Conservation (phyloP, 2,329 filamentous ascomycete species). For the Trichoderma guizhouense region DNA sequence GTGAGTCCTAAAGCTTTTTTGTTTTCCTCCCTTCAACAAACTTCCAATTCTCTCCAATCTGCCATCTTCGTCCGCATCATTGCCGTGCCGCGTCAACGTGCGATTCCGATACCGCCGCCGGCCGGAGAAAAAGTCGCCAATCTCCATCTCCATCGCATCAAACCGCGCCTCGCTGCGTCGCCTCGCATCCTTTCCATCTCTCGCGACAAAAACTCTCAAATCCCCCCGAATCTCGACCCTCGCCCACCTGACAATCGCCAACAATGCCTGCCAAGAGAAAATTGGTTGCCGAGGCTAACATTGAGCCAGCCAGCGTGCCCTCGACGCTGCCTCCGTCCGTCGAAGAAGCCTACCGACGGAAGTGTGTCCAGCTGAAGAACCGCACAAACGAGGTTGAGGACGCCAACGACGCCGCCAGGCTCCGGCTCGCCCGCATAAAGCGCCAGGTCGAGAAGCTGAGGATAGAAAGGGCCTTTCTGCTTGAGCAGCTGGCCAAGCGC, state of each 20-base stretch:
- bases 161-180: conserved; percentile 3
- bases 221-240: background rate
- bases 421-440: conserved; percentile 75
- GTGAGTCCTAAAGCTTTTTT: conserved; percentile 24
- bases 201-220: background rate
- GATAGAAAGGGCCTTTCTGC: conserved; percentile 73
- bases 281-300: conserved; percentile 35
- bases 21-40: conserved; percentile 9
- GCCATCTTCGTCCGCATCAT: background rate
- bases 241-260: background rate
- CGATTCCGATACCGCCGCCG: background rate
- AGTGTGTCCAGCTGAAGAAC: conserved; percentile 92
- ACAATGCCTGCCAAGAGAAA: conserved; percentile 38
- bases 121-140: background rate
- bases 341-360: conserved; percentile 91
- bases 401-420: conserved; percentile 78
- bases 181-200: background rate
- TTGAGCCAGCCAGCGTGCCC: conserved; percentile 46
- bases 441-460: conserved; percentile 89
- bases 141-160: background rate
- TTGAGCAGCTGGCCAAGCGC: conserved; percentile 69
- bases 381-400: conserved; percentile 89
- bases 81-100: background rate
- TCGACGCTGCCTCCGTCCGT: conserved; percentile 78
- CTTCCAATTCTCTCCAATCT: background rate